These are phyloP conservation scores for Cyclotella cryptica DNA, from an alignment of 108 stramenopile genomes.

Conservation along the genomic window DNA sequence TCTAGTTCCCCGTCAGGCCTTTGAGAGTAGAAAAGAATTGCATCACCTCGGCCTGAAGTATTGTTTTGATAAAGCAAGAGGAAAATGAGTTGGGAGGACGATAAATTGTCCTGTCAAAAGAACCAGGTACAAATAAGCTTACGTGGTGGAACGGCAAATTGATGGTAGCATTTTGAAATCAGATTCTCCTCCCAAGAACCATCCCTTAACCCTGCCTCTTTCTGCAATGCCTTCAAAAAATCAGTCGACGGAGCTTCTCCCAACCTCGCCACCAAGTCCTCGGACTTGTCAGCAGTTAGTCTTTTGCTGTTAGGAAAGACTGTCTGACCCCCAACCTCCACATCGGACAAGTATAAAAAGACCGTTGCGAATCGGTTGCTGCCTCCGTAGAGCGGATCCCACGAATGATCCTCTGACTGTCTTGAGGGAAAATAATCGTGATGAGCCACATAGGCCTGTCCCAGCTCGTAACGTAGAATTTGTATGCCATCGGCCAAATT, in stretches of 20 bases:
- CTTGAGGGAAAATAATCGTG: constrained; percentile 60
- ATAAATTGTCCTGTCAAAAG: not conserved
- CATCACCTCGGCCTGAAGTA: constrained; percentile 43
- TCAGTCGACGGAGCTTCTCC: constrained; percentile 44
- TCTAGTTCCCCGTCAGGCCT: constrained; percentile 56
- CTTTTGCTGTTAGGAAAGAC: constrained; percentile 56
- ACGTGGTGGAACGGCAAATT: constrained; percentile 52
- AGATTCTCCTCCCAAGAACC: constrained; percentile 55
- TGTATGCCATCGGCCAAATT: constrained; percentile 76
- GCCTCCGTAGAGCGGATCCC: constrained; percentile 57
- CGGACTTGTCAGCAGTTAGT: constrained; percentile 52
- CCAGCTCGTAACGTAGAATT: constrained; percentile 67
- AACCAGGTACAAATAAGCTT: not conserved
- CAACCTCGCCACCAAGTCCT: constrained; percentile 54
- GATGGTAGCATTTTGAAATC: constrained; percentile 34
- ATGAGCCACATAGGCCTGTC: constrained; percentile 74
- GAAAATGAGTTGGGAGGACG: not conserved
- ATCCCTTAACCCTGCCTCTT: constrained; percentile 41
- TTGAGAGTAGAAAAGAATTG: constrained; percentile 64
- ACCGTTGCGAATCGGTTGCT: constrained; percentile 81
- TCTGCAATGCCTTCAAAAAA: constrained; percentile 30
- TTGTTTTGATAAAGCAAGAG: too few relatives aligned
- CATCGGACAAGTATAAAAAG: constrained; percentile 76
- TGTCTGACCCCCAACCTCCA: constrained; percentile 76
- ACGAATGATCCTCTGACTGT: constrained; percentile 50